phyloP scores from a whole-genome alignment of 352 stramenopile genomes.

The Phytopythium delawarense region DNA sequence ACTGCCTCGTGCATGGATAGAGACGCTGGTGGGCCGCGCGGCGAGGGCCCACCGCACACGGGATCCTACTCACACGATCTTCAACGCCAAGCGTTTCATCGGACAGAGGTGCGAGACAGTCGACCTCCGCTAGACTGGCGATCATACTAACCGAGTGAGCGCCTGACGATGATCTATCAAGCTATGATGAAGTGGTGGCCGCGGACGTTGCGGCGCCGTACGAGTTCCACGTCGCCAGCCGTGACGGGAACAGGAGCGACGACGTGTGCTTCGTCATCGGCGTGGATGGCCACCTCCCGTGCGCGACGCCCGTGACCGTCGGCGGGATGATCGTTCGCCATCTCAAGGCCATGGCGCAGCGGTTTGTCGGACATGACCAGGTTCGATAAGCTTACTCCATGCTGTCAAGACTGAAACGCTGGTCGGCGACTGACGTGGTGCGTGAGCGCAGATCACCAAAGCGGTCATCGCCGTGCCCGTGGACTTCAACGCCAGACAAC shows the following conservation, averaged over 20 bases:
- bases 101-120: slow-evolving; percentile 21
- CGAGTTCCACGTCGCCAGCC: slow-evolving; percentile 33
- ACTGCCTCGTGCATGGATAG: slow-evolving; percentile 11
- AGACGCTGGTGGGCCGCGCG: slow-evolving; percentile 38
- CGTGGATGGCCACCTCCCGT: slow-evolving; percentile 30
- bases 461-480: slow-evolving; percentile 62
- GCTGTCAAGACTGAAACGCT: background rate
- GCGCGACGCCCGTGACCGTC: slow-evolving; percentile 42
- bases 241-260: slow-evolving; percentile 8
- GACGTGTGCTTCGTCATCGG: slow-evolving; percentile 48
- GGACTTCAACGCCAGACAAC: slow-evolving; percentile 43
- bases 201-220: slow-evolving; percentile 28
- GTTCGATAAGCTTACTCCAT: slow-evolving; percentile 1
- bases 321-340: slow-evolving; percentile 39
- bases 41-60: slow-evolving; percentile 40
- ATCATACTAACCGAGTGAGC: too few relatives aligned
- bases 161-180: background rate
- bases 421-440: background rate
- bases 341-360: slow-evolving; percentile 37
- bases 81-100: slow-evolving; percentile 79
- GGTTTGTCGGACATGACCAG: slow-evolving; percentile 62
- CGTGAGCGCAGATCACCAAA: slow-evolving; percentile 34
- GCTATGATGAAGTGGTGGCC: slow-evolving; percentile 23
- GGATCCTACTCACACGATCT: slow-evolving; percentile 63
- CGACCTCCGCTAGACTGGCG: too few relatives aligned